These are phyloP conservation scores for Talaromyces sp. DNA, from an alignment of 2,329 filamentous ascomycete species.

Conservation along the genomic window DNA sequence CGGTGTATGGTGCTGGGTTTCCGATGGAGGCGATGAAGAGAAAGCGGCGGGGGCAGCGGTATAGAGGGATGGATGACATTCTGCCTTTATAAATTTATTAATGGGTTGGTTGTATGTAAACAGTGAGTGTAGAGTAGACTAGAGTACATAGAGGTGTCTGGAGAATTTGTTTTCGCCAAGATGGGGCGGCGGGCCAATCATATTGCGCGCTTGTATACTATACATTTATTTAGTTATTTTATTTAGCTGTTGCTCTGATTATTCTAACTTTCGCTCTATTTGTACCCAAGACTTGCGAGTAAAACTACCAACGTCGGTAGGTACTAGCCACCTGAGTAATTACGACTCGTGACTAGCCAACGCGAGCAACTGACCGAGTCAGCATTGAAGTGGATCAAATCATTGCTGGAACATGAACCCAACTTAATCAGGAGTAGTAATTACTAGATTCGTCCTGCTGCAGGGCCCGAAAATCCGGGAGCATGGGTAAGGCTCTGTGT, in stretches of 20 bases:
- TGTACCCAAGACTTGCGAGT: background rate
- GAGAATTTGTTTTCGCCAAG: background rate
- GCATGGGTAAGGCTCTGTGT: background rate
- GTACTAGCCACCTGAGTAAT: too few relatives aligned
- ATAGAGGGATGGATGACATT: conserved; percentile 5
- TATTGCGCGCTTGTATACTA: background rate
- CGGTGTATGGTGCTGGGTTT: conserved; percentile 64
- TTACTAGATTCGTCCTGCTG: too few relatives aligned
- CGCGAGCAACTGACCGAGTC: background rate
- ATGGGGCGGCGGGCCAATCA: background rate
- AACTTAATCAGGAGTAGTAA: background rate
- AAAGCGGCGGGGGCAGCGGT: conserved; percentile 19
- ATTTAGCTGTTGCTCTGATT: background rate
- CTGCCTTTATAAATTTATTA: too few relatives aligned
- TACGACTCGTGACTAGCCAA: too few relatives aligned
- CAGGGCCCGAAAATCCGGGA: background rate
- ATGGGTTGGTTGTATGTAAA: too few relatives aligned
- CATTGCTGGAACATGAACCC: background rate
- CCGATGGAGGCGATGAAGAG: conserved; percentile 83
- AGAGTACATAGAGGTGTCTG: too few relatives aligned
- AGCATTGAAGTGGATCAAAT: background rate
- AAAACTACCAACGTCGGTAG: too few relatives aligned
- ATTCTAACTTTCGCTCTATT: background rate
- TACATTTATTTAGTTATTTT: background rate
- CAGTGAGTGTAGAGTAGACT: background rate